phyloP scores from a whole-genome alignment of 768 basidiomycete species.

The Agaricus subrufescens region DNA sequence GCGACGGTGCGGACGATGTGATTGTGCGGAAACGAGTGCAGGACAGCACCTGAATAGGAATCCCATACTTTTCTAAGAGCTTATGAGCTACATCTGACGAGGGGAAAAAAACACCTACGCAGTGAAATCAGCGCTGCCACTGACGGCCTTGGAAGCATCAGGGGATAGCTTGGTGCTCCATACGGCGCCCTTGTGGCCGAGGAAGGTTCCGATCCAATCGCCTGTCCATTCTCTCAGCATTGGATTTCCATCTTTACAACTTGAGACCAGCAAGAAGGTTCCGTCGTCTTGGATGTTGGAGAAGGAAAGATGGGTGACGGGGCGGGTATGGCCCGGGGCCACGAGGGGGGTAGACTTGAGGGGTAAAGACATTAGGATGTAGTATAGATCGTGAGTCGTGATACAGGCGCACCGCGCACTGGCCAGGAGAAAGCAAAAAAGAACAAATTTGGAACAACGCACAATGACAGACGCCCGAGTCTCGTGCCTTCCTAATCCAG shows the following conservation, averaged over 20 bases:
- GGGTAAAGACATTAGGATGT: conserved; percentile 52
- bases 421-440: conserved; percentile 22
- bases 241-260: conserved; percentile 98
- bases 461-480: conserved; percentile 8
- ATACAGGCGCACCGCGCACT: conserved; percentile 53
- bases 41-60: conserved; percentile 77
- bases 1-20: conserved; percentile 98
- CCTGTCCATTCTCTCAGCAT: conserved; percentile 97
- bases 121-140: conserved; percentile 95
- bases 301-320: conserved; percentile 93
- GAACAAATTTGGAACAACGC: conserved; percentile 9
- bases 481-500: conserved; percentile 11
- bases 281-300: conserved; percentile 81
- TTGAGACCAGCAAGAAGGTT: conserved; percentile 87
- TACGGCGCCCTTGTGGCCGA: conserved; percentile 91
- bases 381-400: conserved; percentile 38
- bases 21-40: conserved; percentile 97
- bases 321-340: conserved; percentile 81
- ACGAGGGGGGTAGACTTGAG: conserved; percentile 74
- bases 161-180: conserved; percentile 92
- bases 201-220: conserved; percentile 96
- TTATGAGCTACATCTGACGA: conserved; percentile 12
- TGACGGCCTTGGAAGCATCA: conserved; percentile 83
- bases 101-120: conserved; percentile 56
- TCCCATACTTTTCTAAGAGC: conserved; percentile 88